Evolutionary conservation across 345 rosid genomes (phyloP), one percentile per base, ranked within the genome.

Genomic region (Acer negundo): DNA sequence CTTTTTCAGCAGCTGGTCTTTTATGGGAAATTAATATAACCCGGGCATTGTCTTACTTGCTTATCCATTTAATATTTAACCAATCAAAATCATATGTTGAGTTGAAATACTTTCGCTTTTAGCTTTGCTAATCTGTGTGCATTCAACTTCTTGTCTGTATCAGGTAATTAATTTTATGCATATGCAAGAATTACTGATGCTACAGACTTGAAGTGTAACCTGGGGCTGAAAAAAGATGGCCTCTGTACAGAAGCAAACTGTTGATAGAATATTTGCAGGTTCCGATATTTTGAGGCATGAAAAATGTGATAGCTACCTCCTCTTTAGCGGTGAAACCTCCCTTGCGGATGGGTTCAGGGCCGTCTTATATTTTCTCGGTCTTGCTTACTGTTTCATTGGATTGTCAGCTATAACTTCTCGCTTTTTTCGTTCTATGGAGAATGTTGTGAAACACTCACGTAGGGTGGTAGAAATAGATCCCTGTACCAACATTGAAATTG

Each of bases 341-440:
- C 82, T 90, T n/a, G 84, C 87, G 22, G 84, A 82, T 78, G 89
- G 82, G 38, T 73, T 81, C 15, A 80, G 97, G 71, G 87, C 81
- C 24, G 76, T 84, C 12, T 74, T 93, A 53, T 93, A 95, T 77
- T 87, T 88, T 73, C 75, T 93, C 51, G 92, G 85, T 72, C 92
- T 93, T 67, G 97, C 96, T 49, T 95, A 95, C 79, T 93, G 99
- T 82, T 95, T 92, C 69, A 46, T 93, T 69, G 98, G 99, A 40
- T 88, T 95, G 78, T 92, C 98, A 15, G 90, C 99, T 3, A 93
- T 93, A 62, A 92, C 98, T 59, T 90, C 88, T 10, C 84, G 91
- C 5, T 95, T 93, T 81, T 93, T 95, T 83, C 85, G 79, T 77
- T 93, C 98, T 19, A 95, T 93, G 98, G 99, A 92, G 92, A 92